Base-by-base conservation (phyloP, 352 stramenopile genomes). In the Plasmopara viticola region DNA sequence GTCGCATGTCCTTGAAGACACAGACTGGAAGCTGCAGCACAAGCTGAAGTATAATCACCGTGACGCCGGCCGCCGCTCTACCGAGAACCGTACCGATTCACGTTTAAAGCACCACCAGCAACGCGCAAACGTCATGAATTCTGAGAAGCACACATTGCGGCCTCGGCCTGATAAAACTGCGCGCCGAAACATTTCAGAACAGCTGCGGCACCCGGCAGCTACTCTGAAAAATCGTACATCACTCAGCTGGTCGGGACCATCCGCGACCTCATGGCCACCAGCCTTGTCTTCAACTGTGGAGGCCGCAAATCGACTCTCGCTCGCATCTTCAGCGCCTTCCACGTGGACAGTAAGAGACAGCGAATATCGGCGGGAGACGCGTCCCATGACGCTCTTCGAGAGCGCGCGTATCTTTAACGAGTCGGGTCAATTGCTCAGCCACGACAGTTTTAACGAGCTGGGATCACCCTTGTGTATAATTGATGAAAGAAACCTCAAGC, bases 351-450 rank as follows among this genome's bases (percentile, higher is more conserved):
- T 46, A 34, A 54, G 66, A 38, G 68, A 64, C 34, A 46, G 64
- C 48, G 53, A 57, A 3, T 55, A 62, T 51, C 72, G 74, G 54
- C 73, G 73, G 7, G 74, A 78, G 43, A 64, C 62, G 29, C 70
- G 78, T 5, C 73, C 67, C 5, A 82, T 92, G 65, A 92, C 82
- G 41, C 70, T 92, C 4, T 90, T 92, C 44, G 82, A 92, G 34
- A 88, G 72, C 55, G 82, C 82, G 7, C 64, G 71, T 29, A 77
- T 92, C 58, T 90, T 83, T 60, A 88, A 89, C 53, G 74, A 87
- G 45, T 73, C 77, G 0, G 82, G 82, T 14, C 68, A 75, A 40
- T 45, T 88, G 54, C 66, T 92, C 12, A 89, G 61, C 31, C 82
- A 87, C 47, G 77, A 89, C 43, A 72, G 84, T 37, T 86, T 92